Conservation (phyloP, 306 rosid genomes). For the Cicer cuneatum region DNA sequence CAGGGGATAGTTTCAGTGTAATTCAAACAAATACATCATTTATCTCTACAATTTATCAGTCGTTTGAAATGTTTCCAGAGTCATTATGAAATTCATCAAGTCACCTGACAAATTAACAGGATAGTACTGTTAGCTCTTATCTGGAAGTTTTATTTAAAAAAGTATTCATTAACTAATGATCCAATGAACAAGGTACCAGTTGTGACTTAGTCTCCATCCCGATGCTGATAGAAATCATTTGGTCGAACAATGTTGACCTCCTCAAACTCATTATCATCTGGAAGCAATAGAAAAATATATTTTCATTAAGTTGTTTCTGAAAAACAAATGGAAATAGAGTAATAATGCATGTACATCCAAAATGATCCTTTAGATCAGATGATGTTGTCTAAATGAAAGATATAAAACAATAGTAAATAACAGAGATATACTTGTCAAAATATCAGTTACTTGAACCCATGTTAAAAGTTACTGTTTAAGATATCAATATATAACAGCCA, state of each 20-base stretch:
- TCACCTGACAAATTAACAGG: conserved; percentile 35
- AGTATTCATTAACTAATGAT: conserved; percentile 14
- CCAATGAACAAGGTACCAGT: conserved; percentile 37
- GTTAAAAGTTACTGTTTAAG: not conserved
- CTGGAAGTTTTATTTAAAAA: conserved; percentile 1
- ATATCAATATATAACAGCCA: not conserved
- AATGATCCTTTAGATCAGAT: conserved; percentile 21
- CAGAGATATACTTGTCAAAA: not conserved
- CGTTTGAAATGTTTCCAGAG: conserved; percentile 23
- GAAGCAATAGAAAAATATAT: conserved; percentile 25
- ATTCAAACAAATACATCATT: conserved; percentile 33
- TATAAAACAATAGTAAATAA: not conserved
- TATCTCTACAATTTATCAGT: conserved; percentile 28
- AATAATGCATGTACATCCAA: not conserved
- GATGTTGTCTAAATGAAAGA: conserved; percentile 23
- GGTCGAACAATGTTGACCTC: conserved; percentile 72
- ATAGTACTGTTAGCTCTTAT: conserved; percentile 23
- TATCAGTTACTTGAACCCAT: conserved; percentile 6
- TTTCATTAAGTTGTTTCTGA: conserved; percentile 5
- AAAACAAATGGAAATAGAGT: conserved; percentile 8
- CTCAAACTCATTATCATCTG: conserved; percentile 90
- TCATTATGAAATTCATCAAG: conserved; percentile 21
- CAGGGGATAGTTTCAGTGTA: conserved; percentile 2
- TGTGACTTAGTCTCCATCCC: conserved; percentile 52
- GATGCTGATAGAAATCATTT: conserved; percentile 69